Conservation (phyloP, 176 grass and related monocot species). For the Aegilops longissima region DNA sequence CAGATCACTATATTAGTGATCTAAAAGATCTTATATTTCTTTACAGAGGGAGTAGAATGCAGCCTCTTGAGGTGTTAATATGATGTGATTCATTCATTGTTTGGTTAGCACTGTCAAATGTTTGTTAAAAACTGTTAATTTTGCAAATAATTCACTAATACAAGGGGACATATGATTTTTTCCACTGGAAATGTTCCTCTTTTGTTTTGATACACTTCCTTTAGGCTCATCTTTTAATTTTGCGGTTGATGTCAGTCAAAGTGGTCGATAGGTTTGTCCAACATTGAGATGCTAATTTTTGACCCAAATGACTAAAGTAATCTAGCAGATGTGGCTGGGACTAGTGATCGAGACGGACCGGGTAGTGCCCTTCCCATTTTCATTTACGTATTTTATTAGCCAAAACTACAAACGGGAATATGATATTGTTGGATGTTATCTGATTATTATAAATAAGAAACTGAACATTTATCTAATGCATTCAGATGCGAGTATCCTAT, state of each 20-base stretch:
- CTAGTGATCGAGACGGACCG: not conserved
- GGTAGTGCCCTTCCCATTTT: not conserved
- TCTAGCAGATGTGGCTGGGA: not conserved
- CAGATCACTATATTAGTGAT: too few relatives aligned
- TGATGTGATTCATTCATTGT: not conserved
- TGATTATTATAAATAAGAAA: not conserved
- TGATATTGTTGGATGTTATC: not conserved
- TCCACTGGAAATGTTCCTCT: not conserved
- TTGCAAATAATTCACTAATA: not conserved
- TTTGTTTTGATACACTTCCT: not conserved
- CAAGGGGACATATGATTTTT: not conserved
- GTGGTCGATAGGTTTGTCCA: not conserved
- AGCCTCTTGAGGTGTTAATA: not conserved
- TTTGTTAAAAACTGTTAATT: not conserved
- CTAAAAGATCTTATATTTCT: too few relatives aligned
- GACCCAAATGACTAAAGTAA: not conserved
- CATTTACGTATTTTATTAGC: not conserved
- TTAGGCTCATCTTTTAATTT: not conserved
- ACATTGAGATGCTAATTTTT: not conserved
- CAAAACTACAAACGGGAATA: not conserved
- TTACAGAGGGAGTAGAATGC: not conserved
- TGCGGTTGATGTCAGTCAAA: not conserved
- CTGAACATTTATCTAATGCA: not conserved
- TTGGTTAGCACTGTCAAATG: not conserved
- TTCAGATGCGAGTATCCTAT: not conserved